Conservation (phyloP, 2,329 filamentous ascomycete genomes). For the Microcyclosporella mali region DNA sequence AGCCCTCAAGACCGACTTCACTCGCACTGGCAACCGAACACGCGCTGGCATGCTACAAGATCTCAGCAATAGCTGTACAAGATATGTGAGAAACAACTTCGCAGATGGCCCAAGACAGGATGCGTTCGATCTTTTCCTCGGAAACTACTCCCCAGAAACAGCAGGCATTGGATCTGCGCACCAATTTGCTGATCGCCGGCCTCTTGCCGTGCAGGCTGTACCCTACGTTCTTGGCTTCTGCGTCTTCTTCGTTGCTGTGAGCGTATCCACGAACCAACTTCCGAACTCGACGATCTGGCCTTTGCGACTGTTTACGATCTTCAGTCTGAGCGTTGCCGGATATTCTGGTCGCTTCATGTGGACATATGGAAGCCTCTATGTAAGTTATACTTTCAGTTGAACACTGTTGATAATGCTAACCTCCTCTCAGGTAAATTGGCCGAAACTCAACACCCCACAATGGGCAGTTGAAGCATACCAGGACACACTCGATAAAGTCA, state of each 20-base stretch:
- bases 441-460: conserved; percentile 83
- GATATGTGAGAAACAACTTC: conserved; percentile 94
- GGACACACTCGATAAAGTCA: conserved; percentile 74
- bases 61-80: conserved; percentile 76
- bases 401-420: conserved; percentile 16
- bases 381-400: conserved; percentile 51
- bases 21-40: conserved; percentile 84
- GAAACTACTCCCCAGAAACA: conserved; percentile 70
- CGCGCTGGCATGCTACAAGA: conserved; percentile 80
- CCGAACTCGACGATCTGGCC: conserved; percentile 74
- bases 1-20: conserved; percentile 96
- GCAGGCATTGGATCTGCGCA: conserved; percentile 64
- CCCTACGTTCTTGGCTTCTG: conserved; percentile 86
- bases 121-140: conserved; percentile 89
- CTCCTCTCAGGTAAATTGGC: conserved; percentile 79
- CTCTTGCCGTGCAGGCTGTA: conserved; percentile 83
- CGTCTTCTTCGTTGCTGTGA: conserved; percentile 73
- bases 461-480: conserved; percentile 84
- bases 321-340: conserved; percentile 64
- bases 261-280: conserved; percentile 62
- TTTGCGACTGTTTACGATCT: conserved; percentile 70
- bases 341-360: conserved; percentile 75
- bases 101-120: conserved; percentile 89
- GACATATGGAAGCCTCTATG: conserved; percentile 84
- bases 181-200: conserved; percentile 78